Base-by-base conservation (phyloP, 768 basidiomycete genomes). In the Mycena albidolilacea region DNA sequence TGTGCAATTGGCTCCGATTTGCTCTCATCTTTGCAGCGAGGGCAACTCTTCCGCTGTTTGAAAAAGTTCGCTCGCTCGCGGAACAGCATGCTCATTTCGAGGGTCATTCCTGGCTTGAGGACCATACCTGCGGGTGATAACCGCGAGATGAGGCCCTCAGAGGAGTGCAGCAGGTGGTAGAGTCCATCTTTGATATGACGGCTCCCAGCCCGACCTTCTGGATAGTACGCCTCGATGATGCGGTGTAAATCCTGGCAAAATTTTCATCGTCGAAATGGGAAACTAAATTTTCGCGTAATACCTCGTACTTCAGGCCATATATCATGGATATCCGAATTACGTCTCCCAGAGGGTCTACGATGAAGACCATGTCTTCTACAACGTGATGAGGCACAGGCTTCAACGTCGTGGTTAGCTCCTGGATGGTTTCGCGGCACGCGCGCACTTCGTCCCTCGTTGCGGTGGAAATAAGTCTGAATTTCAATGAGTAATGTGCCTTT, bases 71-170 rank as follows among this genome's bases (percentile, higher is more conserved):
- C 66, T 15, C 66, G 66, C 21, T 58, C 44, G 12, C 57, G 44
- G 7, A 67, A 48, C 4, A 67, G 44, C 43, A 66, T 67, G 44
- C 66, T 67, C 66, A 67, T 67, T 38, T 67, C 57, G 44, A 67
- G 66, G 14, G 66, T 67, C 55, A 58, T 59, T n/a, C 66, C 66
- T 2, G 66, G 9, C 7, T 35, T 3, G 15, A 67, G 66, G 11
- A n/a, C n/a, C n/a, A 48, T 11, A 7, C 14, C 7, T 38, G 55
- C 35, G n/a, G 54, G 41, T 15, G 19, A 35, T 0, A 23, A 23
- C 35, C 5, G 35, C 11, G 12, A 48, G 37, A 48, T 6, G 44
- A 6, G 17, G 15, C 66, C 57, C 7, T 67, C 35, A 5, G 44
- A 11, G 5, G 57, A 67, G n/a, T 48, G 19, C 30, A 58, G 44